phyloP scores from a whole-genome alignment of 176 grass and related monocot genomes.

The Zoysia japonica region DNA sequence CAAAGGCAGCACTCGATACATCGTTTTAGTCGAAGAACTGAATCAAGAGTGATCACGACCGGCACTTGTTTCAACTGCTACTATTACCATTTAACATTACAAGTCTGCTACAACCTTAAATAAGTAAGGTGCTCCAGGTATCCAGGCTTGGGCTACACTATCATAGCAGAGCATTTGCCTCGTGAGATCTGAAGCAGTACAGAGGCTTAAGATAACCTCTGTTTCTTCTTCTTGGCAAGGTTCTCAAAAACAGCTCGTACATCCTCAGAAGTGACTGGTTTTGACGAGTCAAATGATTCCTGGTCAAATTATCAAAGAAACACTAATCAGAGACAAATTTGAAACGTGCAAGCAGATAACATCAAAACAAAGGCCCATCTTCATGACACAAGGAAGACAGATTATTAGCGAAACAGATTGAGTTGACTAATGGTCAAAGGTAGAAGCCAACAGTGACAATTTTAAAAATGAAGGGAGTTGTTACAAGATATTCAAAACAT shows the following conservation, averaged over 20 bases:
- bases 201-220: conserved; percentile 56
- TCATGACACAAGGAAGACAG: neutral
- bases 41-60: too few relatives aligned
- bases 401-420: neutral
- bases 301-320: conserved; percentile 31
- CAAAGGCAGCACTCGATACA: too few relatives aligned
- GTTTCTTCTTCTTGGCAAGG: conserved; percentile 75
- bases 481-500: neutral
- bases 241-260: conserved; percentile 77
- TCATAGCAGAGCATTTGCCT: neutral
- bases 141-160: neutral
- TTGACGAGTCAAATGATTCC: conserved; percentile 79
- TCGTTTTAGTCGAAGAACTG: too few relatives aligned
- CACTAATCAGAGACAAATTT: conserved; percentile 21
- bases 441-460: too few relatives aligned
- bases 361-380: conserved; percentile 1
- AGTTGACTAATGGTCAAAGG: too few relatives aligned
- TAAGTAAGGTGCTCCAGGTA: neutral
- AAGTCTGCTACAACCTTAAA: conserved; percentile 21
- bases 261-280: conserved; percentile 84
- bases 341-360: neutral
- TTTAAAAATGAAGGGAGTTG: too few relatives aligned
- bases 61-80: neutral
- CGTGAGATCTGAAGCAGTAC: neutral
- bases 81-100: conserved; percentile 3